Conservation (phyloP, 1,284 basidiomycete species). For the Cronartium quercuum region DNA sequence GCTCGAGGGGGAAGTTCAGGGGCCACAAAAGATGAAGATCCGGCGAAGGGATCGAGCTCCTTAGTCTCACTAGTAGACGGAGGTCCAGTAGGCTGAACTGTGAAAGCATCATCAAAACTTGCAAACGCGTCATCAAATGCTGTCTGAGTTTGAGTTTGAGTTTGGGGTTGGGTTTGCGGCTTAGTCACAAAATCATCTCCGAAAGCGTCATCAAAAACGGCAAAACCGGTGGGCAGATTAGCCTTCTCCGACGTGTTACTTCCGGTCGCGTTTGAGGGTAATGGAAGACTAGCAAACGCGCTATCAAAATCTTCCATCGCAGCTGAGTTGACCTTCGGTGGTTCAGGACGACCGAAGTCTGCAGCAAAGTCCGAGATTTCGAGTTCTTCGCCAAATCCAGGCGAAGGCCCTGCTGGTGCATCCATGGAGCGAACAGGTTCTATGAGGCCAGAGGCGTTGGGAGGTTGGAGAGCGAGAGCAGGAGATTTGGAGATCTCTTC, state of each 20-base stretch:
- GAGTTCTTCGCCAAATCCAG: conserved; percentile 22
- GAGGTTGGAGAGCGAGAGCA: neutral
- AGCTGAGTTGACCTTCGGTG: neutral
- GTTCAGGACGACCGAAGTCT: conserved; percentile 8
- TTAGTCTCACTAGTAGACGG: neutral
- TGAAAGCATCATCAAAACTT: conserved; percentile 11
- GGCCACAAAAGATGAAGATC: neutral
- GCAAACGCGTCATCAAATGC: conserved; percentile 37
- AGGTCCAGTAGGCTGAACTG: neutral
- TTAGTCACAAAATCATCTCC: neutral
- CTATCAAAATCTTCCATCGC: conserved; percentile 36
- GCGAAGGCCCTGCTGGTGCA: neutral
- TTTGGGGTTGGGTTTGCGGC: neutral
- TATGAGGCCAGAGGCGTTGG: neutral
- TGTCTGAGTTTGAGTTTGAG: neutral
- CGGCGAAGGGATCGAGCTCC: conserved; percentile 15
- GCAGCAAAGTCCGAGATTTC: conserved; percentile 28
- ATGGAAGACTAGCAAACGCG: conserved; percentile 27
- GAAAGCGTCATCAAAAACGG: conserved; percentile 25
- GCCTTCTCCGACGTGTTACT: neutral
- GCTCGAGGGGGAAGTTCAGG: neutral
- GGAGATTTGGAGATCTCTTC: neutral
- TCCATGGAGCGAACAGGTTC: neutral
- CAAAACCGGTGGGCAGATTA: conserved; percentile 2
- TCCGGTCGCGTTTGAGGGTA: neutral